These are phyloP conservation scores for Tylopilus vinaceipallidus DNA, from an alignment of 768 basidiomycete genomes.

Conservation along the genomic window DNA sequence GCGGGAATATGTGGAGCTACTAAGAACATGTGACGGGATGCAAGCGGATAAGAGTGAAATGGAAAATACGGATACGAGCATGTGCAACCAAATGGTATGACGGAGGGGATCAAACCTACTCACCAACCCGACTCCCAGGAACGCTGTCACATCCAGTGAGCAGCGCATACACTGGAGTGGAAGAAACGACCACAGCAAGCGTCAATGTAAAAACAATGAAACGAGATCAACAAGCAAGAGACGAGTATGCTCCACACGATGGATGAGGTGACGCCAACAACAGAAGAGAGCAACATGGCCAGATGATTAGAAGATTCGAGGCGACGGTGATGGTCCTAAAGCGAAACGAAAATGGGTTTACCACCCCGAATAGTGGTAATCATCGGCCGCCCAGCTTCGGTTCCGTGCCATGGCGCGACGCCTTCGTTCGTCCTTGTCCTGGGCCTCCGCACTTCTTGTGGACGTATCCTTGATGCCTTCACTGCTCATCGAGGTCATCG, in stretches of 20 bases:
- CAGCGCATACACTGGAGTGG: slow-evolving; percentile 19
- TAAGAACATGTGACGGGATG: slow-evolving; percentile 25
- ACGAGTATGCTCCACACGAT: slow-evolving; percentile 21
- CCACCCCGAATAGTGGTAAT: slow-evolving; percentile 68
- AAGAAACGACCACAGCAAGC: slow-evolving; percentile 9
- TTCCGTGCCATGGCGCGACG: slow-evolving; percentile 54
- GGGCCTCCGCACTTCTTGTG: slow-evolving; percentile 21
- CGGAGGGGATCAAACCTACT: slow-evolving; percentile 13
- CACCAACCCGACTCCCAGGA: slow-evolving; percentile 11
- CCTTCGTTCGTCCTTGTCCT: slow-evolving; percentile 41
- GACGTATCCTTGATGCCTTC: slow-evolving; percentile 14
- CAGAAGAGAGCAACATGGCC: slow-evolving; percentile 19
- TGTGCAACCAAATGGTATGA: slow-evolving; percentile 21
- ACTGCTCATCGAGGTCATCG: slow-evolving; percentile 32
- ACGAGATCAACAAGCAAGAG: slow-evolving; percentile 18
- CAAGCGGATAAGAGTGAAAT: slow-evolving; percentile 5
- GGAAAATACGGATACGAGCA: slow-evolving; percentile 13
- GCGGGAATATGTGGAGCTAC: slow-evolving; percentile 25
- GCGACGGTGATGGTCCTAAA: slow-evolving; percentile 14
- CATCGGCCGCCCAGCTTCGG: slow-evolving; percentile 66
- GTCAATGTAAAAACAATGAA: slow-evolving; percentile 7
- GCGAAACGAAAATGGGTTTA: slow-evolving; percentile 24
- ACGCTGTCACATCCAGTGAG: slow-evolving; percentile 8
- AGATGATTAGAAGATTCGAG: slow-evolving; percentile 24
- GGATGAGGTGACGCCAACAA: slow-evolving; percentile 15